Conservation (phyloP, 2,329 filamentous ascomycete species). For the Diplodia sapinea region DNA sequence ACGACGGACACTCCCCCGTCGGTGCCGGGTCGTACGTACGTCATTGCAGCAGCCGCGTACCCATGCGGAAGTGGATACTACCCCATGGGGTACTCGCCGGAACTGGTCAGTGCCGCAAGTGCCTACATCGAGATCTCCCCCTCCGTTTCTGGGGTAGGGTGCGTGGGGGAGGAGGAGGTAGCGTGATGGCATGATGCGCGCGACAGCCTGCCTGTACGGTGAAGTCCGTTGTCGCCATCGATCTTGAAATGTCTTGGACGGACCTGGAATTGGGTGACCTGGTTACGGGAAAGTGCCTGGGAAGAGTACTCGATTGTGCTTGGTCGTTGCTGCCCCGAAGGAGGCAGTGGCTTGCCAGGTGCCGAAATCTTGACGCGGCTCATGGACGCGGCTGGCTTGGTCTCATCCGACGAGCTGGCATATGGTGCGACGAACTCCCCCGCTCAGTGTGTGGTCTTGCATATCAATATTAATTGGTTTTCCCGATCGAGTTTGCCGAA, state of each 20-base stretch:
- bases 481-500: neutral
- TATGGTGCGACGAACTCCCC: neutral
- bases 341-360: neutral
- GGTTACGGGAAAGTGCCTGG: neutral
- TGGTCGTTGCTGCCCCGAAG: neutral
- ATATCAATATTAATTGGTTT: neutral
- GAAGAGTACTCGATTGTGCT: neutral
- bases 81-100: constrained; percentile 18
- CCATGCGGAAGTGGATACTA: neutral
- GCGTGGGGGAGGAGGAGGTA: neutral
- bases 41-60: neutral
- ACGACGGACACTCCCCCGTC: neutral
- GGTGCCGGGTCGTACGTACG: neutral
- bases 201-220: neutral
- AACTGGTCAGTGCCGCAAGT: neutral
- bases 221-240: neutral
- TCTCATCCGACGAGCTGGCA: neutral
- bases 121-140: neutral
- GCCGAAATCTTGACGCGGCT: constrained; percentile 6
- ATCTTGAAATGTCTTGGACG: neutral
- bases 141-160: neutral
- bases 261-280: neutral
- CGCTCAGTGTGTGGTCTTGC: neutral
- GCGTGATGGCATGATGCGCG: constrained; percentile 26
- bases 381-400: neutral